Conservation (phyloP, 371 early-diverging fungal species). For the Phascolomyces articulosus region DNA sequence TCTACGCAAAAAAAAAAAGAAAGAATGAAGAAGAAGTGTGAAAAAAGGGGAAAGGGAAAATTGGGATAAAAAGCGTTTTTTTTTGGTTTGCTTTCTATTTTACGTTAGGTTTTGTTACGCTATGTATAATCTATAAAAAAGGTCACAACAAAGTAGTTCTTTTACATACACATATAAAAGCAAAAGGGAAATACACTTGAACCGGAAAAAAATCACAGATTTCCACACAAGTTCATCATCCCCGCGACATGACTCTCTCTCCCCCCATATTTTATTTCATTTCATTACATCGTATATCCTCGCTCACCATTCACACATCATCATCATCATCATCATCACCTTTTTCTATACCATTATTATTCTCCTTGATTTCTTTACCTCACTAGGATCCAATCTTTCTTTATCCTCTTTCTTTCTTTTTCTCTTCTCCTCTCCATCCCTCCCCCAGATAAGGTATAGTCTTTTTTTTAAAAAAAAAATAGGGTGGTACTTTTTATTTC, state of each 20-base stretch:
- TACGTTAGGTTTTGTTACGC: too few species aligned
- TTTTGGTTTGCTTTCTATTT: too few species aligned
- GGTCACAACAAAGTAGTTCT: too few species aligned
- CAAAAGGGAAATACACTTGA: not conserved
- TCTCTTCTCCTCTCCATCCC: not conserved
- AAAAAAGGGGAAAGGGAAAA: not conserved
- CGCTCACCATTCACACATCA: too few species aligned
- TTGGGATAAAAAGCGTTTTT: not conserved
- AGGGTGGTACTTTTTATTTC: not conserved
- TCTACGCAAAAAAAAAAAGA: slow-evolving; percentile 2
- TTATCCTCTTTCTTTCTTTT: not conserved
- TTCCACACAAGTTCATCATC: slow-evolving; percentile 1
- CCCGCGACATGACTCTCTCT: not conserved
- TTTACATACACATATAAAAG: too few species aligned
- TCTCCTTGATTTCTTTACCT: not conserved
- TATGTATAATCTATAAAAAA: too few species aligned
- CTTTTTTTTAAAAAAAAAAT: not conserved
- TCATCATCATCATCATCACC: too few species aligned
- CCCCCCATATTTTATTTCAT: not conserved
- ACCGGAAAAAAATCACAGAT: not conserved
- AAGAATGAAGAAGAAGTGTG: not conserved
- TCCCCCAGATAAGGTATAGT: not conserved
- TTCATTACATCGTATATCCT: too few species aligned
- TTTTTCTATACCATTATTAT: too few species aligned
- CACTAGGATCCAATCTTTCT: not conserved